Conservation (phyloP, 164 flowering plant species). For the Nymphaea thermarum region DNA sequence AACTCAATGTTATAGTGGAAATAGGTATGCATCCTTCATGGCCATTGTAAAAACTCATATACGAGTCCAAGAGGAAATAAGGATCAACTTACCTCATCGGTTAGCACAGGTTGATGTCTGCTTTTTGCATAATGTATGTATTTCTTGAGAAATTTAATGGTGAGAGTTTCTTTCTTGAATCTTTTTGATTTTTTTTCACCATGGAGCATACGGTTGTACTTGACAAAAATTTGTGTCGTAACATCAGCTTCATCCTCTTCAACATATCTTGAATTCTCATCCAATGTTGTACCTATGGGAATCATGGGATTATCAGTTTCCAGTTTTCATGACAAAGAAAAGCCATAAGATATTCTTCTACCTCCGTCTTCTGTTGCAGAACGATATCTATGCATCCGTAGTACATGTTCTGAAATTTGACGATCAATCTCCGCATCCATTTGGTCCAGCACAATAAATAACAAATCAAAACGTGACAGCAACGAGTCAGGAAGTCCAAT, state of each 20-base stretch:
- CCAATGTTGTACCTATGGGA: conserved; percentile 32
- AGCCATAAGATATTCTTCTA: conserved; percentile 6
- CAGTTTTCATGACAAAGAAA: neutral
- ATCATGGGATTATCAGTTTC: conserved; percentile 2
- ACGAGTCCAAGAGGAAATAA: neutral
- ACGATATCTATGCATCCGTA: conserved; percentile 95
- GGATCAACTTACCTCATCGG: conserved; percentile 65
- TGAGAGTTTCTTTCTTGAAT: conserved; percentile 64
- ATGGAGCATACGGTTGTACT: conserved; percentile 82
- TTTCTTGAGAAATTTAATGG: conserved; percentile 89
- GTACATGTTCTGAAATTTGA: conserved; percentile 83
- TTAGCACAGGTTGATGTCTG: conserved; percentile 83
- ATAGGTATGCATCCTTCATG: neutral
- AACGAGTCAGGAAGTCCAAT: conserved; percentile 98
- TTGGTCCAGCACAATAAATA: conserved; percentile 97
- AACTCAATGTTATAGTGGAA: neutral
- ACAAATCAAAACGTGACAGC: conserved; percentile 95
- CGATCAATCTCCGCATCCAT: conserved; percentile 97
- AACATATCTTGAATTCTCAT: conserved; percentile 44
- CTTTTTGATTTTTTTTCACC: conserved; percentile 56
- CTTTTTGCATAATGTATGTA: conserved; percentile 94
- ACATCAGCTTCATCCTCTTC: conserved; percentile 64
- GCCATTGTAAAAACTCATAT: neutral
- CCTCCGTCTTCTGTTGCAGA: conserved; percentile 74
- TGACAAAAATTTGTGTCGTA: conserved; percentile 66